A percentile compares a stretch with the other conserved stretches of the same genome.
Conservation (phyloP, 305 asterid species). For the Fraxinus sp. region DNA sequence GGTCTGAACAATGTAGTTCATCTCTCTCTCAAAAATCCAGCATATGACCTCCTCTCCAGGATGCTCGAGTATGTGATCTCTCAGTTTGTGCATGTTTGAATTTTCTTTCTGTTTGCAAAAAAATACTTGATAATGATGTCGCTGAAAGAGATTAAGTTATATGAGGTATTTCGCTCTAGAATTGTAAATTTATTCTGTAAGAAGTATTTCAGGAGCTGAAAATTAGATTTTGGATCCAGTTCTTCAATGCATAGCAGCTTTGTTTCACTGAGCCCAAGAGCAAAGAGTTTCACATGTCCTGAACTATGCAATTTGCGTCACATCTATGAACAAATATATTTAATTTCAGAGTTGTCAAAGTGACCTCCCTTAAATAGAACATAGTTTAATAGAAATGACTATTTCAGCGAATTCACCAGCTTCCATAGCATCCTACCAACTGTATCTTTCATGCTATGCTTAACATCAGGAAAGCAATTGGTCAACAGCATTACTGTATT, state of each 20-base stretch:
- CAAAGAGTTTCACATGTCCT: background rate
- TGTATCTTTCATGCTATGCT: slow-evolving; percentile 4
- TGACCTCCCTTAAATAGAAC: background rate
- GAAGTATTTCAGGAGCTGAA: background rate
- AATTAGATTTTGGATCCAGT: slow-evolving; percentile 4
- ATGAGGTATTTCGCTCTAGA: background rate
- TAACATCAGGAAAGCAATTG: slow-evolving; percentile 8
- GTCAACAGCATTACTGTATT: slow-evolving; percentile 9
- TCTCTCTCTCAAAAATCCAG: slow-evolving; percentile 80
- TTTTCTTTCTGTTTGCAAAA: background rate
- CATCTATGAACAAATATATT: background rate
- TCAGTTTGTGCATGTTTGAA: slow-evolving; percentile 27
- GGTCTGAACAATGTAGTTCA: slow-evolving; percentile 87
- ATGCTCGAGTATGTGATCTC: slow-evolving; percentile 87
- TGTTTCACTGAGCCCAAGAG: background rate
- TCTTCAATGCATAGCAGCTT: background rate
- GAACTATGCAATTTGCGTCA: background rate
- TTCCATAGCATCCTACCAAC: background rate
- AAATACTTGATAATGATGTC: slow-evolving; percentile 14
- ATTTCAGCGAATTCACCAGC: background rate
- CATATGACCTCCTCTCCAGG: slow-evolving; percentile 90
- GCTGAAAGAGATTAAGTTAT: slow-evolving; percentile 11
- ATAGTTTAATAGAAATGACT: background rate
- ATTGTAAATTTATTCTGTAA: background rate
- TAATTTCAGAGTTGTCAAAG: background rate